Evolutionary conservation across 129 eudicot genomes (phyloP).

Genomic region (Flaveria brownii): DNA sequence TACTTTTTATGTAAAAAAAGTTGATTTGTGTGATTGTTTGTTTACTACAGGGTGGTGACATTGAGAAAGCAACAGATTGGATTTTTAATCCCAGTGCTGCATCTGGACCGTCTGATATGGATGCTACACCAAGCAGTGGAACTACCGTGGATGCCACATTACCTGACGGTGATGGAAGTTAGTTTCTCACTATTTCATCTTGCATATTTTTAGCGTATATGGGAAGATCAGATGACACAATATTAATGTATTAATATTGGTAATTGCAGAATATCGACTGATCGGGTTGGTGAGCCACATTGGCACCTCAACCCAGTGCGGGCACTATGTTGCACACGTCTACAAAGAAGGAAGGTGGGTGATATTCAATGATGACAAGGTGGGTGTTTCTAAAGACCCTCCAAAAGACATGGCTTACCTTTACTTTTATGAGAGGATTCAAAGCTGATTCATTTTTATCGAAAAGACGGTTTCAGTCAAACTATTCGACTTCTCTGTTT

Average conservation of each 20-base stretch:
- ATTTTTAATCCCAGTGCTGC: slow-evolving; percentile 56
- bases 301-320: slow-evolving; percentile 94
- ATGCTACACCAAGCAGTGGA: slow-evolving; percentile 61
- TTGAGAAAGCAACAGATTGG: slow-evolving; percentile 96
- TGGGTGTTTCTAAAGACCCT: slow-evolving; percentile 84
- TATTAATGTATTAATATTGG: not conserved
- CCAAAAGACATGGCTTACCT: slow-evolving; percentile 97
- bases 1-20: not conserved
- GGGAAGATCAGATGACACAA: not conserved
- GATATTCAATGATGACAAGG: slow-evolving; percentile 88
- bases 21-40: not conserved
- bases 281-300: slow-evolving; percentile 97
- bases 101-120: slow-evolving; percentile 58
- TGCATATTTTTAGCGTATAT: not conserved
- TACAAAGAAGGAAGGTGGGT: slow-evolving; percentile 90
- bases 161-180: slow-evolving; percentile 93
- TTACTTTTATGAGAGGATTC: slow-evolving; percentile 82
- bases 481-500: slow-evolving; percentile 3
- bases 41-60: slow-evolving; percentile 71
- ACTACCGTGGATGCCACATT: slow-evolving; percentile 51
- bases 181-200: slow-evolving; percentile 36
- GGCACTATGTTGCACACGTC: slow-evolving; percentile 95
- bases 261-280: slow-evolving; percentile 74
- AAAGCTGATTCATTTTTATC: slow-evolving; percentile 28
- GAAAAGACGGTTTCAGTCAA: not conserved